Percentiles rank a stretch among this genome's conserved stretches.
These are phyloP conservation scores for Passalora sequoiae DNA, from an alignment of 2,329 filamentous ascomycete species.

Conservation along the genomic window DNA sequence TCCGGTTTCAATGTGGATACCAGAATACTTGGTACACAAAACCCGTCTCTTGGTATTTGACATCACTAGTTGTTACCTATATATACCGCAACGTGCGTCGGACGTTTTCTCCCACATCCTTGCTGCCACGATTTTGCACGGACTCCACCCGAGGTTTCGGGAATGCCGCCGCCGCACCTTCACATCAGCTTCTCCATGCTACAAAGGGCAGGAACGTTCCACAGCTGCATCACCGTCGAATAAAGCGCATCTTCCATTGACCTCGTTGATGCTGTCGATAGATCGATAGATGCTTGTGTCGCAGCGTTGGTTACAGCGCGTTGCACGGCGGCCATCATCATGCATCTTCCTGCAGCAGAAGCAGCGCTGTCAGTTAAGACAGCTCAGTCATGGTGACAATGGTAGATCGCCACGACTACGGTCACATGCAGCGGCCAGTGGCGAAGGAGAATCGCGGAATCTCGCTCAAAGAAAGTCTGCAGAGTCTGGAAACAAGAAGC, in stretches of 20 bases:
- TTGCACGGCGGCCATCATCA: constrained; percentile 12
- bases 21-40: too few relatives aligned
- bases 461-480: neutral
- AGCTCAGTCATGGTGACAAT: too few relatives aligned
- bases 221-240: neutral
- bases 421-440: neutral
- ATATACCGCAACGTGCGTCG: too few relatives aligned
- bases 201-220: neutral
- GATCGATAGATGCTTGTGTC: constrained; percentile 24
- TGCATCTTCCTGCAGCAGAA: too few relatives aligned
- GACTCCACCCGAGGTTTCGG: neutral
- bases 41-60: too few relatives aligned
- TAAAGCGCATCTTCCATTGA: too few relatives aligned
- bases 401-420: neutral
- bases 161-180: neutral
- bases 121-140: neutral
- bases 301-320: constrained; percentile 16
- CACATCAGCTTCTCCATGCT: constrained; percentile 3
- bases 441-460: neutral
- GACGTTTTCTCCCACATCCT: neutral
- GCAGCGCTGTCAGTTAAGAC: too few relatives aligned
- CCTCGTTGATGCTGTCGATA: too few relatives aligned
- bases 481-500: constrained; percentile 17
- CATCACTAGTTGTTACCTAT: too few relatives aligned
- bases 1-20: too few relatives aligned